phyloP scores from a whole-genome alignment of 73 alveolate genomes.

The Paramecium primaurelia region DNA sequence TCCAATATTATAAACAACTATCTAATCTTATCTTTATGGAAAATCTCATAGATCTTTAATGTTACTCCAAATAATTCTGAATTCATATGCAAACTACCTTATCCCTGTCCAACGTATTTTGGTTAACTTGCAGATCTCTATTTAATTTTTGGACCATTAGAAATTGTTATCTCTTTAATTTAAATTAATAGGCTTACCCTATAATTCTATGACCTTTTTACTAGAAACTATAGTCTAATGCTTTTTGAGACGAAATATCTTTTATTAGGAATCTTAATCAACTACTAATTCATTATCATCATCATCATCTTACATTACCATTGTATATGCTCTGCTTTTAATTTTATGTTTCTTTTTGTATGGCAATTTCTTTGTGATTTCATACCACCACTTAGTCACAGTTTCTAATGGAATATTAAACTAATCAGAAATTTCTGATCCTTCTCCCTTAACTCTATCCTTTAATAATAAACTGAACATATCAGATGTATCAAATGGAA shows the following conservation, averaged over 20 bases:
- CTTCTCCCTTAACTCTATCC: neutral
- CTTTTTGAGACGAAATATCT: neutral
- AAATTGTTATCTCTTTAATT: neutral
- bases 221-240: neutral
- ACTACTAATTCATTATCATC: neutral
- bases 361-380: neutral
- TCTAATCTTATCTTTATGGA: neutral
- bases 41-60: neutral
- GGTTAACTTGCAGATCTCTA: neutral
- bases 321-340: neutral
- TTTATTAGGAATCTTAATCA: neutral
- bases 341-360: neutral
- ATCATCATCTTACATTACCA: neutral
- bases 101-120: neutral
- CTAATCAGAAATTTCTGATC: neutral
- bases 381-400: neutral
- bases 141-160: conserved; percentile 9
- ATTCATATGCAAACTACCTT: neutral
- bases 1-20: neutral
- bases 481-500: conserved; percentile 18
- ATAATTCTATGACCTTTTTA: neutral
- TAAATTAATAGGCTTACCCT: neutral
- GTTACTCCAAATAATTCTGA: neutral
- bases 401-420: neutral
- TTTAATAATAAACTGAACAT: neutral